Base-by-base conservation (phyloP, 2,329 filamentous ascomycete species). In the Beauveria medogensis region DNA sequence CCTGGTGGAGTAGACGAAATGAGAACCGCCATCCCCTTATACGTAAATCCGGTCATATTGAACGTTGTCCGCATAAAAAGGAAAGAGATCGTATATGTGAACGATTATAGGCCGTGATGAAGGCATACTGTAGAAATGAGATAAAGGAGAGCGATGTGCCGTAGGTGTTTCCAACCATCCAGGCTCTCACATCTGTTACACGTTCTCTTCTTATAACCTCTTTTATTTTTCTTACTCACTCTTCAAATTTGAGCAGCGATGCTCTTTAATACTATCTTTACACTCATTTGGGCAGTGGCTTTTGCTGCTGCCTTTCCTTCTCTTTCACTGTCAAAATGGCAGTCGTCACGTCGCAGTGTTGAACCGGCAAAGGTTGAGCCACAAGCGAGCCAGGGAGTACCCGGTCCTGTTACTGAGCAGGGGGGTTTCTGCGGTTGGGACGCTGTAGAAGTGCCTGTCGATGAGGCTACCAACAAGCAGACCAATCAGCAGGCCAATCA, bases 261-360 rank as follows among this genome's bases (percentile, higher is more conserved):
- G 57, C 57, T 59, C 57, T 26, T 54, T 40, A 37, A 59, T 34
- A 53, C 50, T 9, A 54, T 59, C 41, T 41, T 59, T 53, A 53
- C 57, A 18, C 18, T 59, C 57, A 7, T 59, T 53, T 59, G 50
- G 48, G 57, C 57, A 20, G 57, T 16, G 16, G 30, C 50, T 1
- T 9, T 59, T 16, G 57, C 12, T 43, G 20, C 48, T 46, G 57
- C 57, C 14, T 59, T 59, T 20, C 57, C 57, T n/a, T 59, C 37
- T 41, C 43, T 59, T 28, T 54, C 57, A 4, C 24, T 59, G 28
- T 18, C 57, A 16, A 47, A 46, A 59, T 59, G 48, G 50, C 26
- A 37, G 8, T 46, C 40, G 2, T 53, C 57, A 7, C 40, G 48
- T n/a, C 48, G 57, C 22, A 47, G 26, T 26, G 57, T 59, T 20